Base-by-base conservation (phyloP, 257 asterid genomes). In the Plectranthus barbatus region DNA sequence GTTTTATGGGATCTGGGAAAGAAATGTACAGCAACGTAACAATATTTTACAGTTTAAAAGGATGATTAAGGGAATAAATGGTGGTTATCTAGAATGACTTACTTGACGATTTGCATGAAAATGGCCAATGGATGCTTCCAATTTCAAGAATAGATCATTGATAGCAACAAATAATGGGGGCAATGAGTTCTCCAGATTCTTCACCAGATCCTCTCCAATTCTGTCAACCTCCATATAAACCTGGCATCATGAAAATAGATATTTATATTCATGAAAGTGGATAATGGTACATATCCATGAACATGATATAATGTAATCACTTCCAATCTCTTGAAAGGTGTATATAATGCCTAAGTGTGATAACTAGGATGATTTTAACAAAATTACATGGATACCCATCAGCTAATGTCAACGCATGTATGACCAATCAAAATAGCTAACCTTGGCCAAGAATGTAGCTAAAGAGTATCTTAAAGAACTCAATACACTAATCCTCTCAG, bases 381-480 rank as follows among this genome's bases (percentile, higher is more conserved):
- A 49, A 23, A 48, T 14, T 7, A 46, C 40, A 50, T 44, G 58
- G 21, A 60, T 40, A 14, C 54, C 51, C 41, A 66, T 20, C 66
- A 60, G 20, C 33, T 29, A 46, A 53, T 15, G 49, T 64, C 63
- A 52, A 33, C 37, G 53, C 20, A 58, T 17, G 18, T 1, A 67
- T 9, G 31, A 57, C 0, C 33, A 62, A 65, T n/a, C 26, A 31
- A 55, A 61, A 29, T 44, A 75, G 52, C 67, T 57, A 51, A 90
- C 99, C 99, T 90, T 89, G 53, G 96, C 97, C 84, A 93, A 78
- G 81, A 93, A 93, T 8, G 87, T 70, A 36, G 97, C 86, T 80
- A 90, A 68, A 63, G 23, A 81, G 82, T 75, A 85, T 90, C 96
- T 85, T 55, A 93, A 80, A 72, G 86, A 81, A 46, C 68, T 70